A percentile compares a stretch with the other conserved stretches of the same genome.
Evolutionary conservation across 345 rosid species (phyloP).

Genomic region (Salix koriyanagi): DNA sequence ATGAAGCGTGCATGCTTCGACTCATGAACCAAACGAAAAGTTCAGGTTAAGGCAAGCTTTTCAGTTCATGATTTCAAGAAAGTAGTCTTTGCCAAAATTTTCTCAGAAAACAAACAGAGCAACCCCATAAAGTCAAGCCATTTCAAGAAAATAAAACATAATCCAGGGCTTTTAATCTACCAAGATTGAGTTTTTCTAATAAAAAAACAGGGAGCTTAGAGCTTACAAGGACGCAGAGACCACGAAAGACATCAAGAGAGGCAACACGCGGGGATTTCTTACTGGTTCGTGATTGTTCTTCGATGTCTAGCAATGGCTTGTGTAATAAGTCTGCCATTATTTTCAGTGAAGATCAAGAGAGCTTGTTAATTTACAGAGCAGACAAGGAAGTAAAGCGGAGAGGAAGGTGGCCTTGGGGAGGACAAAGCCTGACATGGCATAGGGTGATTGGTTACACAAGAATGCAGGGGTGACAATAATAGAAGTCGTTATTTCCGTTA

Average conservation of each 20-base stretch:
- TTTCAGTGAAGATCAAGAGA: background rate
- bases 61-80: too few relatives aligned
- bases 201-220: background rate
- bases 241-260: slow-evolving; percentile 50
- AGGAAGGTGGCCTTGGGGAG: background rate
- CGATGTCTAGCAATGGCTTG: slow-evolving; percentile 8
- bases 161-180: background rate
- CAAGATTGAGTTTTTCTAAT: background rate
- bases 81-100: background rate
- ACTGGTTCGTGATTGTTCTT: background rate
- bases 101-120: slow-evolving; percentile 13
- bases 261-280: slow-evolving; percentile 25
- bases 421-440: background rate
- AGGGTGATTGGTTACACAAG: background rate
- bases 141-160: background rate
- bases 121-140: background rate
- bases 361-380: background rate
- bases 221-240: slow-evolving; percentile 46
- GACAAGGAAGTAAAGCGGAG: background rate
- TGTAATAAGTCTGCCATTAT: slow-evolving; percentile 22
- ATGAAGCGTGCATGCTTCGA: background rate
- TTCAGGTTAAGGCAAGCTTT: background rate
- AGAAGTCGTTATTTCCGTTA: background rate
- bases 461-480: too few relatives aligned
- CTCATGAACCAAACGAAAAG: background rate